Evolutionary conservation across 1,284 basidiomycete genomes (phyloP), one percentile per base, ranked within the genome.

Genomic region (Cystobasidium sp.): DNA sequence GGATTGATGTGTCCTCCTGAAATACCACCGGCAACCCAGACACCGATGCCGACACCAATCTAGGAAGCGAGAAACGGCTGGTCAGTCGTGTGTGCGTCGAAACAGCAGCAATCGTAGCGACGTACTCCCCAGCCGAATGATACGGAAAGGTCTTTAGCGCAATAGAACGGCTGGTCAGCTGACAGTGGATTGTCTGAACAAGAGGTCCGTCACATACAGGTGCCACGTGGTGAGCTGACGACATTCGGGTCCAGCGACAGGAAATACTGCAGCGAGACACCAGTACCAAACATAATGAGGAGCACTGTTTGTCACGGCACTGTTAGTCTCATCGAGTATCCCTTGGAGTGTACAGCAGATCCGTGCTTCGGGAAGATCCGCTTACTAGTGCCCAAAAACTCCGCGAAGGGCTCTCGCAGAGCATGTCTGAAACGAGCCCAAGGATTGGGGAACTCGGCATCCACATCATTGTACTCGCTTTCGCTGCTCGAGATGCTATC

Each of bases 1-100:
- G 70, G 70, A 47, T 76, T 76, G 49, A 76, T 66, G 65, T 76
- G 75, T 7, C 70, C 75, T 44, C 75, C 75, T n/a, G 75, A 76
- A 41, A 76, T 76, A 75, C 75, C 75, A 61, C 75, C 75, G 5
- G 71, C 64, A 1, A 74, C 71, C 55, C 68, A 76, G 16, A 76
- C 71, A 46, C 75, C 70, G 9, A 73, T 14, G 39, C 47, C 70
- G 16, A 66, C 63, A 52, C 70, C 70, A 55, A 73, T 73, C 61
- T 63, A 41, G 12, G 14, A n/a, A 16, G 2, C 6, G 16, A 14
- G 12, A 49, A 31, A 41, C 0, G 20, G 20, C 1, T 39, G 12
- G 18, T 61, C 59, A 61, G 59, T n/a, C 39, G 12, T 39, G 2
- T 7, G 22, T 20, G 31, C 31, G 31, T 39, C 31, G 3, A 6